Base-by-base conservation (phyloP, 306 rosid genomes). In the Fragaria ananassa region DNA sequence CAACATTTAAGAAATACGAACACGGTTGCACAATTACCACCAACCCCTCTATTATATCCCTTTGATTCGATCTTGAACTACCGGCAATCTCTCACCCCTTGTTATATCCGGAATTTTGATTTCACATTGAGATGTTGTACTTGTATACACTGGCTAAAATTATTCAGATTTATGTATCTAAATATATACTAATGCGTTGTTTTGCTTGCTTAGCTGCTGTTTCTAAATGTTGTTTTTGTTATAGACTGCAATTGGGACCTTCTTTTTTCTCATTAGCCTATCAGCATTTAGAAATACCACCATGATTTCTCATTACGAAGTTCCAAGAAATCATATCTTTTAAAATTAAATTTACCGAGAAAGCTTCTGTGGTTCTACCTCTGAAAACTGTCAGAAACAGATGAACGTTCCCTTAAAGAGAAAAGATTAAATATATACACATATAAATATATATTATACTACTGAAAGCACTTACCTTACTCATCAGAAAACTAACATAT, bases 401-500 rank as follows among this genome's bases (percentile, higher is more conserved):
- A 58, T 23, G 64, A 14, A 14, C 4, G 1, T 29, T 10, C 27
- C 34, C 37, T 11, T 11, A 10, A 60, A 23, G 3, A 8, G 17
- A 8, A n/a, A n/a, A 54, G 23, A 19, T 21, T 6, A n/a, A 17
- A 54, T 18, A 18, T 50, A 51, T 51, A 1, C 9, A 39, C 9
- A 5, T 6, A 6, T 39, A 39, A 39, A 6, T 51, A 5, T 51
- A 17, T 17, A 15, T 9, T n/a, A 8, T 6, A 53, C 4, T 11
- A 58, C 27, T 27, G 11, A 58, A 58, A 11, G 15, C 11, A 54
- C 54, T 17, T 17, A 51, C 49, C 12, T 0, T 45, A 45, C 50
- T 46, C 50, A 2, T 12, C 12, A 46, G 17, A 46, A 37, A 71
- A 71, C 49, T 68, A 41, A 11, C 86, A 74, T 86, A 91, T 93